Evolutionary conservation across 2,329 filamentous ascomycete species (phyloP).

Genomic region (Botrytis paeoniae): DNA sequence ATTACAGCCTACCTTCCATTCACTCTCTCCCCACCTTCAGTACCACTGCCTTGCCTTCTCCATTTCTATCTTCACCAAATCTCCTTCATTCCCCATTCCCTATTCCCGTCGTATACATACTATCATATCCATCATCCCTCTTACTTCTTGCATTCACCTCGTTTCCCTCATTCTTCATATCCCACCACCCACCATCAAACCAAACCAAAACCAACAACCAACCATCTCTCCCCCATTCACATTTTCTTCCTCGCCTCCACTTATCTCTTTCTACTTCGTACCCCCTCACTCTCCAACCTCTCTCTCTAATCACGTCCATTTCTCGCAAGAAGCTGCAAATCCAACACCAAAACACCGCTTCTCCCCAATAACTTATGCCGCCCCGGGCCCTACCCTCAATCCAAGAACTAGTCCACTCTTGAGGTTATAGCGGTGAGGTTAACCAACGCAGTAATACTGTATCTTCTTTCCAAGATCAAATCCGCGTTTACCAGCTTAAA

Average conservation of each 20-base stretch:
- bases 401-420: background rate
- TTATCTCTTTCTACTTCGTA: background rate
- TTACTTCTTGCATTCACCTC: background rate
- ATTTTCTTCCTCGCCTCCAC: background rate
- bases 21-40: background rate
- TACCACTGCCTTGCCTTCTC: background rate
- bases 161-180: background rate
- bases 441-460: background rate
- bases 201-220: background rate
- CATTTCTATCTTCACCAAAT: too few species aligned
- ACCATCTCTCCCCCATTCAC: background rate
- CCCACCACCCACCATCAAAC: background rate
- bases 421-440: background rate
- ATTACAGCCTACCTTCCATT: background rate
- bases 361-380: background rate
- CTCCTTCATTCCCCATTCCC: too few species aligned
- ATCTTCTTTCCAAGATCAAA: background rate
- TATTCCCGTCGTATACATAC: too few species aligned
- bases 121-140: too few species aligned
- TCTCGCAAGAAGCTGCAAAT: background rate
- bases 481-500: background rate
- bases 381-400: too few species aligned
- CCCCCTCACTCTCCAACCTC: background rate
- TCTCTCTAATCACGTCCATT: background rate
- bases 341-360: background rate